Percentiles rank a stretch among this genome's conserved stretches.
These are phyloP conservation scores for Asparagopsis taxiformis DNA, from an alignment of 31 red algal species.

Conservation along the genomic window DNA sequence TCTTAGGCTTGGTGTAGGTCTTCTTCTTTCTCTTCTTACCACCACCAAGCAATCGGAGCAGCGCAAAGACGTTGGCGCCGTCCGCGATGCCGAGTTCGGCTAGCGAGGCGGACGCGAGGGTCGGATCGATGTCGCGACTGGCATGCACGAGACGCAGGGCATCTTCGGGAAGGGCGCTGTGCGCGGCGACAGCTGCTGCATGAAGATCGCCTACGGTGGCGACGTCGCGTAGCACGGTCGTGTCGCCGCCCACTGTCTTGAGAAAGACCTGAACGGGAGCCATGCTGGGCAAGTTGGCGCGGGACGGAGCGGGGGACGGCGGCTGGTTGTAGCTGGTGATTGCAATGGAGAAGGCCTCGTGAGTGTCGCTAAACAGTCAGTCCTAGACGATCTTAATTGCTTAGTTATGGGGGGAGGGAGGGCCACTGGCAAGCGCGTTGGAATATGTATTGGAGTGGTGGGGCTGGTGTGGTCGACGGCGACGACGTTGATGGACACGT, in stretches of 20 bases:
- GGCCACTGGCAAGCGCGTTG: too few relatives aligned
- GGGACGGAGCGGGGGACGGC: not conserved
- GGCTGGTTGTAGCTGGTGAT: not conserved
- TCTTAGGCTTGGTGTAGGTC: conserved; percentile 98
- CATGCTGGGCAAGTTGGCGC: conserved; percentile 19
- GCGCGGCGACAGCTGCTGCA: conserved; percentile 18
- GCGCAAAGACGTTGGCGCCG: conserved; percentile 51
- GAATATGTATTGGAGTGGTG: too few relatives aligned
- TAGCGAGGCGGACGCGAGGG: conserved; percentile 15
- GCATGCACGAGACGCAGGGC: conserved; percentile 57
- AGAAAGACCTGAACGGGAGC: conserved; percentile 58
- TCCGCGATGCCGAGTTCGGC: conserved; percentile 38
- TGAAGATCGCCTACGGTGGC: conserved; percentile 46
- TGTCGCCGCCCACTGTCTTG: conserved; percentile 27
- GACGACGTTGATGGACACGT: too few relatives aligned
- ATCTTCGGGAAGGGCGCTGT: conserved; percentile 2
- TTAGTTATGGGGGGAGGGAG: too few relatives aligned
- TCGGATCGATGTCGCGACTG: conserved; percentile 31
- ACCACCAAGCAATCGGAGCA: conserved; percentile 76
- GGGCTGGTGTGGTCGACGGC: too few relatives aligned
- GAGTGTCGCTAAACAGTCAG: conserved; percentile 49
- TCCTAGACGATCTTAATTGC: conserved; percentile 63
- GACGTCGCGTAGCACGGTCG: conserved; percentile 31
- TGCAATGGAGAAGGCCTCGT: conserved; percentile 45
- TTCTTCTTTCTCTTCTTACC: conserved; percentile 99